phyloP scores from a whole-genome alignment of 176 grass and related monocot genomes.

The Juncus inflexus region DNA sequence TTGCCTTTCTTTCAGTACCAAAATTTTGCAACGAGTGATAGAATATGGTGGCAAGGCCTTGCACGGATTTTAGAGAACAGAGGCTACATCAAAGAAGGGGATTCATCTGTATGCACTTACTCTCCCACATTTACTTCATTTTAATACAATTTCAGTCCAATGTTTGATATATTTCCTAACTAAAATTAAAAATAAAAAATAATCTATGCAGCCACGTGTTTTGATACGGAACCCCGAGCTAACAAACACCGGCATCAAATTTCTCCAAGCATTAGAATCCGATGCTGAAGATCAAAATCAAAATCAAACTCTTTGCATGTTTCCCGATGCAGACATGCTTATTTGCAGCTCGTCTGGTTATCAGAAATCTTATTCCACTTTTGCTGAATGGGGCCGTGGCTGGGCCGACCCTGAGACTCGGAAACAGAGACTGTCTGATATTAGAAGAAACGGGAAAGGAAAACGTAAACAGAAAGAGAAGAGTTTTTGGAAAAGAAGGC shows the following conservation, averaged over 20 bases:
- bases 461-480: conserved; percentile 18
- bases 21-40: conserved; percentile 57
- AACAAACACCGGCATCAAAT: conserved; percentile 42
- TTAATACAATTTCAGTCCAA: neutral
- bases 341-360: conserved; percentile 15
- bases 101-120: conserved; percentile 57
- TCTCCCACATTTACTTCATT: no score
- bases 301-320: conserved; percentile 32
- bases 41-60: conserved; percentile 85
- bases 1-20: conserved; percentile 40
- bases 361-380: conserved; percentile 37
- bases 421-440: conserved; percentile 51
- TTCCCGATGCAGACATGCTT: conserved; percentile 63
- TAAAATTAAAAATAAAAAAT: conserved; percentile 6
- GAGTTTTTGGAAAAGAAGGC: conserved; percentile 26
- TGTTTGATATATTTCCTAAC: conserved; percentile 10
- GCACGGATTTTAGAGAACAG: conserved; percentile 50
- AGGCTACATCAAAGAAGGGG: conserved; percentile 72
- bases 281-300: conserved; percentile 8
- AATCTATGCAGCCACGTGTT: conserved; percentile 53
- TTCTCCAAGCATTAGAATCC: conserved; percentile 34
- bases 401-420: conserved; percentile 88
- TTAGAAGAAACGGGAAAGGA: conserved; percentile 11
- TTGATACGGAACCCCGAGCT: conserved; percentile 59
- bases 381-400: conserved; percentile 67